Evolutionary conservation across 2,329 filamentous ascomycete species (phyloP).

Genomic region (Penicillium corylophilum): DNA sequence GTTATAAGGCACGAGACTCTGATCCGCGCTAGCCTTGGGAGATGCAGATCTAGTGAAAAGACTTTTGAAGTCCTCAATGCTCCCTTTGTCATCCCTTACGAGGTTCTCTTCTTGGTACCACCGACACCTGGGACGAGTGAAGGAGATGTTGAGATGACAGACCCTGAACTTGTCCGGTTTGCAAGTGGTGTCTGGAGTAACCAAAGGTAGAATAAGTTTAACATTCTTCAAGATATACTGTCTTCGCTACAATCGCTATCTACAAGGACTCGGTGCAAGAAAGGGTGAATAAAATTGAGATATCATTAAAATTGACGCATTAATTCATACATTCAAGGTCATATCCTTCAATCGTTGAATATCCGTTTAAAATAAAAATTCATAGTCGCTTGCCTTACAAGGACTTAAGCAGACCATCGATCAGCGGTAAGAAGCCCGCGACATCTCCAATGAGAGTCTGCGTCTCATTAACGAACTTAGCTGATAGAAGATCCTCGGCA

Average conservation of each 20-base stretch:
- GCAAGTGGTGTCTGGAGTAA: too few relatives aligned
- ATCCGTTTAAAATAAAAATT: not conserved
- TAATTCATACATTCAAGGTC: constrained; percentile 19
- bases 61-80: too few relatives aligned
- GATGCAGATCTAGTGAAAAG: too few relatives aligned
- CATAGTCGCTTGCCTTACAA: not conserved
- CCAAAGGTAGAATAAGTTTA: too few relatives aligned
- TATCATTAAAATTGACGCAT: constrained; percentile 19
- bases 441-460: not conserved
- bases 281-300: not conserved
- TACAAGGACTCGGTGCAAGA: not conserved
- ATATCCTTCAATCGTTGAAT: constrained; percentile 12
- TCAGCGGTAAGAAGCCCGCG: not conserved
- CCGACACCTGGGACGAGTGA: too few relatives aligned
- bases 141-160: too few relatives aligned
- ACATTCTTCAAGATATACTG: too few relatives aligned
- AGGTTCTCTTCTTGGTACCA: too few relatives aligned
- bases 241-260: not conserved
- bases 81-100: too few relatives aligned
- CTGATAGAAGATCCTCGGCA: constrained; percentile 20
- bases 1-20: too few relatives aligned
- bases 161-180: too few relatives aligned
- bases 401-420: not conserved
- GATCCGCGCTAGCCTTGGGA: too few relatives aligned
- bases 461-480: not conserved